Evolutionary conservation across 2,329 filamentous ascomycete genomes (phyloP).

Genomic region (Clathrospora elynae): DNA sequence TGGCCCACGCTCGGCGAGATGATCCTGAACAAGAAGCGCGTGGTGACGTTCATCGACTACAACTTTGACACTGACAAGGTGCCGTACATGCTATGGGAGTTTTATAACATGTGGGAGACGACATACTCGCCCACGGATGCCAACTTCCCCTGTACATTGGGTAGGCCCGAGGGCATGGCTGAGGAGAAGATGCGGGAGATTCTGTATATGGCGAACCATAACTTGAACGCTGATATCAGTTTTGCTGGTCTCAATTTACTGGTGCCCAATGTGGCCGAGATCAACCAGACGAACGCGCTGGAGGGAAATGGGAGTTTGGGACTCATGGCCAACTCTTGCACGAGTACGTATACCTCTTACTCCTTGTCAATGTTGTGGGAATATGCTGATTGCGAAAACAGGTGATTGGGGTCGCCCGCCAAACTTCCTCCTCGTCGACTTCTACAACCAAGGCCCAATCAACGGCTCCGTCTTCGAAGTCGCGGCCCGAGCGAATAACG

Average conservation of each 20-base stretch:
- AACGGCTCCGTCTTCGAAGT: constrained; percentile 50
- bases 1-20: constrained; percentile 83
- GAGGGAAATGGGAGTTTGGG: constrained; percentile 44
- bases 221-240: constrained; percentile 75
- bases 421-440: constrained; percentile 51
- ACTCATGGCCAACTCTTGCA: constrained; percentile 40
- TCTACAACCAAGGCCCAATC: constrained; percentile 45
- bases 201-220: constrained; percentile 89
- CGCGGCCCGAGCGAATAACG: constrained; percentile 65
- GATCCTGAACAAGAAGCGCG: constrained; percentile 45
- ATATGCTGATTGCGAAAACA: constrained; percentile 19
- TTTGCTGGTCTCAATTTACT: constrained; percentile 37
- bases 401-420: constrained; percentile 46
- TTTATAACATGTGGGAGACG: constrained; percentile 89
- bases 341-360: constrained; percentile 32
- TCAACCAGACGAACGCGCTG: constrained; percentile 45
- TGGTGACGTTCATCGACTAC: constrained; percentile 51
- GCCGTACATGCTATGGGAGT: constrained; percentile 87
- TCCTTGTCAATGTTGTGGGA: neutral
- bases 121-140: constrained; percentile 75
- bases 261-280: constrained; percentile 44
- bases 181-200: constrained; percentile 59
- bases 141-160: constrained; percentile 75
- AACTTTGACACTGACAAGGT: constrained; percentile 74
- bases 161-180: constrained; percentile 73